Conservation (phyloP, 1,139 yeast species). For the Eremothecium cymbalariae region DNA sequence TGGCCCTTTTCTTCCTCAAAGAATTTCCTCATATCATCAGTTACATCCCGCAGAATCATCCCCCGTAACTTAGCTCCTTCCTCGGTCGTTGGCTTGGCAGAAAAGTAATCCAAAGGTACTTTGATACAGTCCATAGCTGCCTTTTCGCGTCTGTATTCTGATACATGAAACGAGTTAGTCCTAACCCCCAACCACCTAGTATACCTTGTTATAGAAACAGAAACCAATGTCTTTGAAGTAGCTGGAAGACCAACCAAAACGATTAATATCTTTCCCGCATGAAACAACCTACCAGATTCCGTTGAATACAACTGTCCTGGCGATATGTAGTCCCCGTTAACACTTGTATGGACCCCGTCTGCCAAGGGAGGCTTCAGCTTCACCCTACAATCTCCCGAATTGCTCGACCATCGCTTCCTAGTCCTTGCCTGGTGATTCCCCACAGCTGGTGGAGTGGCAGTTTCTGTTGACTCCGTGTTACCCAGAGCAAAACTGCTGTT, state of each 20-base stretch:
- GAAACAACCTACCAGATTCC: conserved; percentile 82
- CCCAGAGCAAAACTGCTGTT: too few relatives aligned
- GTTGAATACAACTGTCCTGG: conserved; percentile 91
- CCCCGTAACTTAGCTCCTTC: conserved; percentile 51
- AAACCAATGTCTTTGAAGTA: conserved; percentile 87
- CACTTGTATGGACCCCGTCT: conserved; percentile 34
- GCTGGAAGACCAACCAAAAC: conserved; percentile 93
- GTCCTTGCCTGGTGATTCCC: conserved; percentile 47
- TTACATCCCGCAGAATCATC: conserved; percentile 54
- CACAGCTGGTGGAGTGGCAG: conserved; percentile 25
- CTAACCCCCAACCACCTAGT: conserved; percentile 93
- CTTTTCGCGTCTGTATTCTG: conserved; percentile 73
- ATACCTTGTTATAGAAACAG: conserved; percentile 85
- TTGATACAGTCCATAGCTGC: conserved; percentile 37
- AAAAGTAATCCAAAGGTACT: conserved; percentile 64
- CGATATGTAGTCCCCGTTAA: conserved; percentile 36
- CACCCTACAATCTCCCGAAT: conserved; percentile 7
- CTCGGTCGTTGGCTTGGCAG: conserved; percentile 48
- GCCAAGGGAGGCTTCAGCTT: conserved; percentile 10
- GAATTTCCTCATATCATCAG: conserved; percentile 61
- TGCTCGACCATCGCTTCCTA: conserved; percentile 39
- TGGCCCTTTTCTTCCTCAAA: conserved; percentile 75
- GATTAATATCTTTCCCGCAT: conserved; percentile 89
- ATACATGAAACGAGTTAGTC: conserved; percentile 84
- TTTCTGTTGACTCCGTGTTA: conserved; percentile 20